Evolutionary conservation across 495 filamentous ascomycete genomes (phyloP).

Genomic region (Pyrenopolyporus hunteri): DNA sequence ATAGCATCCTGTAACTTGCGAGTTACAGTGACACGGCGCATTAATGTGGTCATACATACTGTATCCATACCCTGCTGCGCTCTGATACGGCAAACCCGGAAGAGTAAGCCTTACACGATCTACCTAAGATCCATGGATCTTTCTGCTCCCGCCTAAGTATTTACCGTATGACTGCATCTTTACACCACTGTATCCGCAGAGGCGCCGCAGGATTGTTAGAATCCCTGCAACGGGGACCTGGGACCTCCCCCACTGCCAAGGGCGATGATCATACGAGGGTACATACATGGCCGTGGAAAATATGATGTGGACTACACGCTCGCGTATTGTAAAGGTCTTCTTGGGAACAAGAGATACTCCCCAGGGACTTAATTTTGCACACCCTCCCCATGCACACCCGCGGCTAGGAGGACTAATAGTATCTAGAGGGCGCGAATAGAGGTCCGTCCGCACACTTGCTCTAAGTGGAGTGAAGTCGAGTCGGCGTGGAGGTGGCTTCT

Average conservation of each 20-base stretch:
- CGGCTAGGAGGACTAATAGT: neutral
- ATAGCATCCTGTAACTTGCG: conserved; percentile 10
- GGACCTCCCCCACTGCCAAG: conserved; percentile 30
- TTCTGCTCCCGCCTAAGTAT: neutral
- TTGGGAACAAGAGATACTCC: neutral
- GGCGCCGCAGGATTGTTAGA: conserved; percentile 24
- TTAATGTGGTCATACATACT: conserved; percentile 16
- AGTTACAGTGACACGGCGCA: conserved; percentile 26
- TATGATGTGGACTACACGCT: neutral
- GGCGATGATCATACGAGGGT: conserved; percentile 37
- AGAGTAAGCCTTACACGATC: conserved; percentile 16
- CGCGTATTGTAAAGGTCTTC: too few relatives aligned
- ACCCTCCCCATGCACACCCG: neutral
- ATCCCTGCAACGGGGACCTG: conserved; percentile 20
- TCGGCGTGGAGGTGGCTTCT: neutral
- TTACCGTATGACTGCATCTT: conserved; percentile 24
- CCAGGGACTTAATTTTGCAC: neutral
- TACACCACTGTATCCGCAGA: conserved; percentile 24
- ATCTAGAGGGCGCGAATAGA: neutral
- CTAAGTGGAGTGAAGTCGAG: neutral
- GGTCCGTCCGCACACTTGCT: conserved; percentile 10
- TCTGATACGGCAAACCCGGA: neutral
- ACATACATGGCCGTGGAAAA: neutral
- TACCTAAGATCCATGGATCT: neutral
- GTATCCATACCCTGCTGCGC: neutral